phyloP scores from a whole-genome alignment of 139 green algal species.

The Chlorella vulgaris region DNA sequence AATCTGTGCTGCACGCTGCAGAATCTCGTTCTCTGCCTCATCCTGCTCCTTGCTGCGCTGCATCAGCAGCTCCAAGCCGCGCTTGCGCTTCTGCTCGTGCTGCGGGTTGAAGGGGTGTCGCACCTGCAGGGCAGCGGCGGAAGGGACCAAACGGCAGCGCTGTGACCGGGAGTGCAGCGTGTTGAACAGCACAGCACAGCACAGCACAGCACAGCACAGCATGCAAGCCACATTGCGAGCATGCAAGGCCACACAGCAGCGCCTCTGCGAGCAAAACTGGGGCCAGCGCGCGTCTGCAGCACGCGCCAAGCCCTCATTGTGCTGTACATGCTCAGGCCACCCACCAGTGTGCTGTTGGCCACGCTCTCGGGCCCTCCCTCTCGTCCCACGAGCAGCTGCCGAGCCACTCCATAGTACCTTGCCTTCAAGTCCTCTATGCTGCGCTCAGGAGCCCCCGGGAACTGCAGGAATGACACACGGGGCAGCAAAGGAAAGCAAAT shows the following conservation, averaged over 20 bases:
- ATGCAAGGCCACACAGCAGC: no score
- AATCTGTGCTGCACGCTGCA: constrained; percentile 51
- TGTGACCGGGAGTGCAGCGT: not conserved
- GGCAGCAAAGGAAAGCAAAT: not conserved
- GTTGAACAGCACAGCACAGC: no score
- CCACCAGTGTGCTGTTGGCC: constrained; percentile 71
- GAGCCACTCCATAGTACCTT: constrained; percentile 85
- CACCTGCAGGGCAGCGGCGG: constrained; percentile 36
- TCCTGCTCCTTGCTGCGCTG: constrained; percentile 62
- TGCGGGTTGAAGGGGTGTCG: constrained; percentile 77
- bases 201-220: no score
- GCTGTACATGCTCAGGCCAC: not conserved
- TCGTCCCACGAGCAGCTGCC: constrained; percentile 70
- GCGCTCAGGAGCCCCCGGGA: constrained; percentile 52
- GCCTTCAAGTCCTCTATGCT: constrained; percentile 89
- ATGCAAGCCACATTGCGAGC: no score
- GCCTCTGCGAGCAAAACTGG: no score
- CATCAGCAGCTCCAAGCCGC: constrained; percentile 70
- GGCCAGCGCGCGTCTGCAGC: not conserved
- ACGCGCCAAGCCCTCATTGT: not conserved
- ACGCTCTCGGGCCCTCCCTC: constrained; percentile 65
- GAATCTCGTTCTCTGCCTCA: constrained; percentile 69
- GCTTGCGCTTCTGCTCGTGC: constrained; percentile 68
- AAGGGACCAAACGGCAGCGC: not conserved
- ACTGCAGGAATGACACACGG: constrained; percentile 38